These are phyloP conservation scores for Syncephalastrum sp. DNA, from an alignment of 371 early-diverging fungal genomes.

Conservation along the genomic window DNA sequence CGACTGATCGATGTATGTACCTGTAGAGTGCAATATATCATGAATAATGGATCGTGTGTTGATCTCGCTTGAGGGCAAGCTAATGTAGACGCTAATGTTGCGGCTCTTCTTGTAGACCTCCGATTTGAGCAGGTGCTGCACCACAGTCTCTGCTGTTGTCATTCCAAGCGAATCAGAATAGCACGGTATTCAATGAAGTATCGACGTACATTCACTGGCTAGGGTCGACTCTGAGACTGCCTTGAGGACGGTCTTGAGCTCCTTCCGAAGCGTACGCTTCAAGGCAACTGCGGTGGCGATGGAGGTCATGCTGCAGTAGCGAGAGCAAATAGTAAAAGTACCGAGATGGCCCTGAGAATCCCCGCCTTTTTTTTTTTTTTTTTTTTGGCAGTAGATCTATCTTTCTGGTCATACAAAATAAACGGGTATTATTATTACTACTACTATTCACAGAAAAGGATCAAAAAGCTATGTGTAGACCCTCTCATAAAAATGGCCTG, in stretches of 20 bases:
- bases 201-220: slow-evolving; percentile 11
- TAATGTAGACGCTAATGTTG: slow-evolving; percentile 64
- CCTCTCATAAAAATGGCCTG: slow-evolving; percentile 1
- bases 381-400: no score
- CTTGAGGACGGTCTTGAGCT: slow-evolving; percentile 8
- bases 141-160: slow-evolving; percentile 45
- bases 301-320: no score
- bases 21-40: slow-evolving; percentile 43
- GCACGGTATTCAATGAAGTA: no score
- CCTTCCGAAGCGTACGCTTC: slow-evolving; percentile 20
- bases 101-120: slow-evolving; percentile 48
- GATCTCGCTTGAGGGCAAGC: slow-evolving; percentile 63
- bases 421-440: no score
- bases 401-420: no score
- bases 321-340: no score
- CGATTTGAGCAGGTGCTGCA: slow-evolving; percentile 43
- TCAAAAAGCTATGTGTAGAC: neutral
- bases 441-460: no score
- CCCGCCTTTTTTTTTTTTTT: no score
- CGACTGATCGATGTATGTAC: slow-evolving; percentile 1
- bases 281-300: slow-evolving; percentile 6
- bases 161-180: neutral
- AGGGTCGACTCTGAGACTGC: slow-evolving; percentile 4
- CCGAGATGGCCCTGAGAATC: no score
- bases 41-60: slow-evolving; percentile 54